Conservation (phyloP, 305 asterid genomes). For the Ilex paraguariensis region DNA sequence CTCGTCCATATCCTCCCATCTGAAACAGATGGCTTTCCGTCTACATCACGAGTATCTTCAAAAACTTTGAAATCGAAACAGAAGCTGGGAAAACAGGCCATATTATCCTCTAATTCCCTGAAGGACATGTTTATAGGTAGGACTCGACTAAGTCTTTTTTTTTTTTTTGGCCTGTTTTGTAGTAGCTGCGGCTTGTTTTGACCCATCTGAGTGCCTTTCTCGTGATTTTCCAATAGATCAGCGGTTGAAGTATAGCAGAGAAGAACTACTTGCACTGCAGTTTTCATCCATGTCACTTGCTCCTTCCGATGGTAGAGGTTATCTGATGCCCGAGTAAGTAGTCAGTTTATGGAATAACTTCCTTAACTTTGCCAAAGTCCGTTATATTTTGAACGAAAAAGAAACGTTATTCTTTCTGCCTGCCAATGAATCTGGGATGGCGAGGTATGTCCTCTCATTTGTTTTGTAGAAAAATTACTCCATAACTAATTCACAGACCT, state of each 20-base stretch:
- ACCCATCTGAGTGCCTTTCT: conserved; percentile 10
- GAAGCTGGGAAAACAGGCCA: conserved; percentile 26
- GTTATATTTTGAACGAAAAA: background rate
- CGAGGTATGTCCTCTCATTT: too few species aligned
- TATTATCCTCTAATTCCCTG: conserved; percentile 21
- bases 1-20: conserved; percentile 21
- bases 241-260: conserved; percentile 75
- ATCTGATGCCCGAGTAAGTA: conserved; percentile 12
- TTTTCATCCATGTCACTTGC: conserved; percentile 26
- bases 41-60: conserved; percentile 29
- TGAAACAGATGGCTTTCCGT: conserved; percentile 19
- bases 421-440: too few species aligned
- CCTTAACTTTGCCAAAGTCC: too few species aligned
- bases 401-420: background rate
- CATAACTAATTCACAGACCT: too few species aligned
- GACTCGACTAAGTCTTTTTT: conserved; percentile 8
- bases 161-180: background rate
- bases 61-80: conserved; percentile 23
- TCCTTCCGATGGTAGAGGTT: conserved; percentile 19
- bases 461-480: too few species aligned
- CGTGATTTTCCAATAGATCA: conserved; percentile 58
- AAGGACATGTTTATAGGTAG: conserved; percentile 43
- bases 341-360: background rate
- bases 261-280: conserved; percentile 59
- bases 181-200: background rate